Evolutionary conservation across 148 eudicot species (phyloP).

Genomic region (Diospyros lotus): DNA sequence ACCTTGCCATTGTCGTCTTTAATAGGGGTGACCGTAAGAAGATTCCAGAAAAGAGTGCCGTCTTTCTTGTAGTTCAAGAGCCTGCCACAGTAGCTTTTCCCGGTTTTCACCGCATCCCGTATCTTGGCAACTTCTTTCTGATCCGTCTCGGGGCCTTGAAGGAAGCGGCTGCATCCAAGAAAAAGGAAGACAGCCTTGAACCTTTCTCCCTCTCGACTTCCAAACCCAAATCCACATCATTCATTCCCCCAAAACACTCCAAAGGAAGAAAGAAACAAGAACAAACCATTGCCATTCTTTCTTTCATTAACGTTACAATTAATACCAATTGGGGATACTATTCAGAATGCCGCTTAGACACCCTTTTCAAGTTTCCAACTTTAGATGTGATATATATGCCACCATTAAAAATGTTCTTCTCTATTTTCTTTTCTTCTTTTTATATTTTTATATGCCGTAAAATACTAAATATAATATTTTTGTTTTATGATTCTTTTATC

Average conservation of each 20-base stretch:
- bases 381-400: no score
- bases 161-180: constrained; percentile 70
- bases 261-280: neutral
- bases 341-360: no score
- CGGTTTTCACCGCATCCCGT: constrained; percentile 60
- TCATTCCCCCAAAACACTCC: neutral
- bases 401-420: no score
- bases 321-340: no score
- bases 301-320: no score
- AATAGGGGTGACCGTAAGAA: constrained; percentile 87
- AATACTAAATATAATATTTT: no score
- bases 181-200: neutral
- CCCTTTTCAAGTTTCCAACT: no score
- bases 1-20: constrained; percentile 73
- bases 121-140: constrained; percentile 78
- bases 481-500: no score
- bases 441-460: no score
- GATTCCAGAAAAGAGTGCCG: constrained; percentile 99
- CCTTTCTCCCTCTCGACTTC: neutral
- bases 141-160: constrained; percentile 92
- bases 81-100: constrained; percentile 89
- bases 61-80: constrained; percentile 88
- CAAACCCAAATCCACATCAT: neutral
- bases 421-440: no score
- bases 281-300: no score